Base-by-base conservation (phyloP, 169 alveolate genomes). In the Theileria sp. region DNA sequence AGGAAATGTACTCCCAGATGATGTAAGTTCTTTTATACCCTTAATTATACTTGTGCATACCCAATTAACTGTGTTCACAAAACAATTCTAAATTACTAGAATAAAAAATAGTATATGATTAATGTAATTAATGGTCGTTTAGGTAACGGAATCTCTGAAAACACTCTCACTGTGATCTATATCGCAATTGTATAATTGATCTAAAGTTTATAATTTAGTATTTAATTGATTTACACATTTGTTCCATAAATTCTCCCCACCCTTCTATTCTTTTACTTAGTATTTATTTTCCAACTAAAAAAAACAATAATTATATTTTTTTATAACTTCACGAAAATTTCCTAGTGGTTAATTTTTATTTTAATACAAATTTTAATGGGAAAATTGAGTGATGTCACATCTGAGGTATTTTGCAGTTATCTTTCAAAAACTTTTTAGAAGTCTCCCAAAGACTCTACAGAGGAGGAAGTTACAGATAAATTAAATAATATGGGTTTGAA, bases 1-100 rank as follows among this genome's bases (percentile, higher is more conserved):
- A 19, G 88, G 88, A 13, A 81, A 81, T 82, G 79, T 81, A 10
- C 65, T 81, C 54, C 88, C 88, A 9, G 49, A 68, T 30, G 87
- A 79, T 5, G 71, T 65, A 66, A 71, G 78, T 21, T 58, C 70
- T 49, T 17, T 26, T 21, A 73, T 15, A n/a, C 36, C 36, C 8
- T 32, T 32, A 3, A 32, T 32, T 32, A 1, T 32, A 32, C 36
- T 32, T 32, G 5, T 3, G 5, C 5, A 32, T 32, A 32, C 36
- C 36, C 1, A 32, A 32, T 3, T 32, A 32, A 32, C 5, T 32
- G 1, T 32, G 36, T 4, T 68, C 61, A 36, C 15, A 3, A 15
- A 4, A 15, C 60, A 36, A 68, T 68, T 26, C 19, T 32, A 28
- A 68, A 36, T 3, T 3, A 32, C 8, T 5, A 32, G 36, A 32